phyloP scores from a whole-genome alignment of 139 green algal species.

The Nannochloris sp. region DNA sequence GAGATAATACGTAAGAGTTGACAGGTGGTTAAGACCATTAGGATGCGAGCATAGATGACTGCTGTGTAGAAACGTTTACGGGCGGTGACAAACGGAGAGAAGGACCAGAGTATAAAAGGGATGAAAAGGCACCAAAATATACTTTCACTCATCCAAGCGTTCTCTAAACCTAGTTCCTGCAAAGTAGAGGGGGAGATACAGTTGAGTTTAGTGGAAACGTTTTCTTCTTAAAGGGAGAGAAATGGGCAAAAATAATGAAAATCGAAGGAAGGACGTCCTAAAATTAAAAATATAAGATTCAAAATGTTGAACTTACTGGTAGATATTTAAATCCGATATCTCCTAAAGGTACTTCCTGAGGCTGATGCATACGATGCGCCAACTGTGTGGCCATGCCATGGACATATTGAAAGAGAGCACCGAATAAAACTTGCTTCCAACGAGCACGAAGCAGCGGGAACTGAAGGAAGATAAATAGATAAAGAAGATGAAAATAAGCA shows the following conservation, averaged over 20 bases:
- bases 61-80: conserved; percentile 85
- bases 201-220: too few relatives aligned
- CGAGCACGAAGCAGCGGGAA: conserved; percentile 60
- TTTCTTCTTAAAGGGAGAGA: too few relatives aligned
- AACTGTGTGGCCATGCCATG: conserved; percentile 85
- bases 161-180: conserved; percentile 61
- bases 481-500: not conserved
- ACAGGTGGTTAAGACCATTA: conserved; percentile 61
- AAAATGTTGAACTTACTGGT: conserved; percentile 40
- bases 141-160: conserved; percentile 77
- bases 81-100: conserved; percentile 72
- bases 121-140: conserved; percentile 70
- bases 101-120: conserved; percentile 73
- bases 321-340: conserved; percentile 70
- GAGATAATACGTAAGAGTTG: conserved; percentile 81
- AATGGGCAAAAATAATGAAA: not conserved
- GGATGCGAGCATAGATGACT: conserved; percentile 65
- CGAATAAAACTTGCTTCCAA: conserved; percentile 68
- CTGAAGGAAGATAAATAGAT: conserved; percentile 25
- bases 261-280: not conserved
- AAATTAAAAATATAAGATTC: not conserved
- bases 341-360: conserved; percentile 52
- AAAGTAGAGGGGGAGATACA: not conserved
- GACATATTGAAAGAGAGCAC: conserved; percentile 78
- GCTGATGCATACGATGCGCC: conserved; percentile 67